These are phyloP conservation scores for Pulveroboletus sp. DNA, from an alignment of 768 basidiomycete species.

Conservation along the genomic window DNA sequence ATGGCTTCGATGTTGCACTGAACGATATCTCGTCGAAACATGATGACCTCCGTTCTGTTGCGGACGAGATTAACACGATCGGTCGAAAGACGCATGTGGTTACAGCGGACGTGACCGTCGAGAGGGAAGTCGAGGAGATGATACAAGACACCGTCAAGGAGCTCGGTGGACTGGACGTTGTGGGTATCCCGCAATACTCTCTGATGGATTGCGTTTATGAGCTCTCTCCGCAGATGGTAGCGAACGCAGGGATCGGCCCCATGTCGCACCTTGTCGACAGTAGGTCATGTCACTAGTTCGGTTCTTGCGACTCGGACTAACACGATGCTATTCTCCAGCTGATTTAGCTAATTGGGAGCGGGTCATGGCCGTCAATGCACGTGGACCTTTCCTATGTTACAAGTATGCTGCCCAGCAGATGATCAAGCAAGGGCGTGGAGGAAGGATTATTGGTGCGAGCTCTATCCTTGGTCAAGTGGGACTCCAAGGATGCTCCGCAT, in stretches of 20 bases:
- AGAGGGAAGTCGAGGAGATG: no score
- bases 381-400: constrained; percentile 55
- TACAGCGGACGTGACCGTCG: no score
- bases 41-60: constrained; percentile 9
- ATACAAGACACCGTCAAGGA: neutral
- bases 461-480: constrained; percentile 4
- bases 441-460: constrained; percentile 47
- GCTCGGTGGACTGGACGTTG: constrained; percentile 8
- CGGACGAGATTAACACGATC: constrained; percentile 3
- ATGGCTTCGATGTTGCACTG: constrained; percentile 27
- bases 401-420: constrained; percentile 58
- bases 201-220: neutral
- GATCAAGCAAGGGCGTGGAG: constrained; percentile 46
- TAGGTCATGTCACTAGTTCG: neutral
- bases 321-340: neutral
- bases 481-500: no score
- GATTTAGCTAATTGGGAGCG: constrained; percentile 1
- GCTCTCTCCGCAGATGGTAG: constrained; percentile 11
- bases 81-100: no score
- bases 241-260: constrained; percentile 7
- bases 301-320: neutral
- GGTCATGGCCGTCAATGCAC: constrained; percentile 38
- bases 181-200: neutral
- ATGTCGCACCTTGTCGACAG: neutral
- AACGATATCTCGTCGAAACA: constrained; percentile 24